Base-by-base conservation (phyloP, 2,329 filamentous ascomycete genomes). In the Fonsecaea pedrosoi region DNA sequence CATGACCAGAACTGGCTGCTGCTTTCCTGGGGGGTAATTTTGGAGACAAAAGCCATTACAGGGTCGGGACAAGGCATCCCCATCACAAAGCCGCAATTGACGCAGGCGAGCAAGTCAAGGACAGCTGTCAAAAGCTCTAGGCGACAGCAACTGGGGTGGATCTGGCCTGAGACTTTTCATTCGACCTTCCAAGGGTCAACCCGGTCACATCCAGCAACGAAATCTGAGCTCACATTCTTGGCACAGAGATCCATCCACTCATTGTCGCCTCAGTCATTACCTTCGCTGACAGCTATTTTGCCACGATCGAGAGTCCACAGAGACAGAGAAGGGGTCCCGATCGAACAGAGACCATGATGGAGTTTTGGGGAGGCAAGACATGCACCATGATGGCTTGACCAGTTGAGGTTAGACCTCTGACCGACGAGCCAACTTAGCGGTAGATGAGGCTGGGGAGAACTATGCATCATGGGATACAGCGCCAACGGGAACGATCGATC, bases 211-310 rank as follows among this genome's bases (percentile, higher is more conserved):
- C 9, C 25, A 10, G 21, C 45, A 13, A 5, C 18, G 25, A 10
- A 50, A 50, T 50, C 18, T 30, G 18, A 50, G 45, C 45, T 50
- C 21, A 12, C 18, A 30, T 30, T 50, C 45, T 50, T 50, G 45
- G 45, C 45, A 18, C 18, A 18, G 21, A 10, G 15, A 50, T 50
- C 45, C 3, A 30, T 50, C 45, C 21, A 50, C 45, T 32, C 5
- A 30, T 10, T 50, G 18, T 50, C 45, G 45, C 42, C 42, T 48
- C n/a, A 40, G n/a, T n/a, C 5, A 48, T 18, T 10, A 48, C 42
- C 3, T 12, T 48, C 18, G 42, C 25, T 25, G 5, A 18, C 42
- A 18, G 18, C 7, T 18, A 48, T 48, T 21, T 21, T 48, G 42
- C 42, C 42, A 48, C 42, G 42, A 48, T 48, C 42, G n/a, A 18